These are phyloP conservation scores for Mycena venus DNA, from an alignment of 768 basidiomycete genomes.

Conservation along the genomic window DNA sequence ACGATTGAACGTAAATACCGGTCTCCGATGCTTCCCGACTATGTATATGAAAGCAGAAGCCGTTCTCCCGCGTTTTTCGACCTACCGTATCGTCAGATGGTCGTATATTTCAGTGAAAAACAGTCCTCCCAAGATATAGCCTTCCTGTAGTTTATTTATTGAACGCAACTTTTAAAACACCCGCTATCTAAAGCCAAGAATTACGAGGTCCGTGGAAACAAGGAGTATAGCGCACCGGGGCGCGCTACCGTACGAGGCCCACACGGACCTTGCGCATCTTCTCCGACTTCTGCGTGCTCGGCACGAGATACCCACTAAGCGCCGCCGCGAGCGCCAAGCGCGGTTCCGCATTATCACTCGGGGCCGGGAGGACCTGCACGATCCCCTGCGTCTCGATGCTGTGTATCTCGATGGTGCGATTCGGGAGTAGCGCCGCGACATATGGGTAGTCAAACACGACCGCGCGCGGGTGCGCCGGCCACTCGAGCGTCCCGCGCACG, in stretches of 20 bases:
- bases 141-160: too few relatives aligned
- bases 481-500: conserved; percentile 89
- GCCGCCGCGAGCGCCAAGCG: conserved; percentile 55
- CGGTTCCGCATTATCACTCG: conserved; percentile 39
- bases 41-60: too few relatives aligned
- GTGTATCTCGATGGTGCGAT: conserved; percentile 87
- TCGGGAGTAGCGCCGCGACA: conserved; percentile 81
- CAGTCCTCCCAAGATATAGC: too few relatives aligned
- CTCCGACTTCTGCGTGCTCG: conserved; percentile 61
- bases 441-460: conserved; percentile 88
- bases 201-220: not conserved
- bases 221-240: too few relatives aligned
- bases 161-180: not conserved
- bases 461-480: conserved; percentile 76
- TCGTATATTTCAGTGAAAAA: too few relatives aligned
- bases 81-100: too few relatives aligned
- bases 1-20: too few relatives aligned
- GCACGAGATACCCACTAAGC: conserved; percentile 61
- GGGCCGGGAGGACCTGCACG: conserved; percentile 75
- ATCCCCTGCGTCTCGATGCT: conserved; percentile 80
- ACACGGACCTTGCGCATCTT: conserved; percentile 61
- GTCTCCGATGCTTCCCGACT: too few relatives aligned
- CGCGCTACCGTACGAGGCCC: conserved; percentile 36
- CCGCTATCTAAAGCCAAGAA: not conserved
- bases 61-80: too few relatives aligned